phyloP scores from a whole-genome alignment of 2,329 filamentous ascomycete genomes.

The Cladosporium velox region DNA sequence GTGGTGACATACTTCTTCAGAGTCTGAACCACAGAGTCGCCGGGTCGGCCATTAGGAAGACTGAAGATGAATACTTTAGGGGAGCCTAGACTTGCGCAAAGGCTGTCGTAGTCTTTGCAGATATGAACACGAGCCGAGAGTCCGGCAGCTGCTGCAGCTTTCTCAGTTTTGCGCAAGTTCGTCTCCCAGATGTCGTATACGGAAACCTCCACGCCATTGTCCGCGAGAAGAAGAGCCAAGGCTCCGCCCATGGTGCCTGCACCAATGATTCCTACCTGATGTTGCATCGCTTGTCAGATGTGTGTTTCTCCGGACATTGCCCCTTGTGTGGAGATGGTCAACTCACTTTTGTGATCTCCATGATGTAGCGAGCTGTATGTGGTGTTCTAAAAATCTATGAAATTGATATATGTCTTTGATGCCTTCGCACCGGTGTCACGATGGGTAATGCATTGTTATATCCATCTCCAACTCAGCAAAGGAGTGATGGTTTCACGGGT shows the following conservation, averaged over 20 bases:
- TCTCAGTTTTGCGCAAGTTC: constrained; percentile 37
- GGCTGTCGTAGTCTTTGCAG: constrained; percentile 41
- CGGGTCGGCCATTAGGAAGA: constrained; percentile 40
- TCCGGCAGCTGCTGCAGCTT: constrained; percentile 25
- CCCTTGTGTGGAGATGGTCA: not conserved
- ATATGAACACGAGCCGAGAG: constrained; percentile 37
- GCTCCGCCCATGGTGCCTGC: constrained; percentile 50
- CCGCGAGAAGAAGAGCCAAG: constrained; percentile 50
- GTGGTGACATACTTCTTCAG: constrained; percentile 46
- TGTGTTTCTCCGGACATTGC: not conserved
- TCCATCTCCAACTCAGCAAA: not conserved
- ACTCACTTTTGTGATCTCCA: constrained; percentile 17
- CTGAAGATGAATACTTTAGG: constrained; percentile 47
- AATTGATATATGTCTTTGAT: not conserved
- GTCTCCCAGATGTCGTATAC: constrained; percentile 45
- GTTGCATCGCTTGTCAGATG: not conserved
- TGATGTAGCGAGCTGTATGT: not conserved
- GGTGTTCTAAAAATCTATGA: not conserved
- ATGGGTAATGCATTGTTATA: not conserved
- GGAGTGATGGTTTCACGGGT: not conserved
- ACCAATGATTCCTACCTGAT: constrained; percentile 46
- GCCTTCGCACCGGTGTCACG: not conserved
- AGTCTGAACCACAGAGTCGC: constrained; percentile 33
- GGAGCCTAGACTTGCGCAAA: constrained; percentile 40
- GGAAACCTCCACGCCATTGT: constrained; percentile 46